A percentile compares a stretch with the other conserved stretches of the same genome.
Evolutionary conservation across 2,329 filamentous ascomycete genomes (phyloP).

Genomic region (Didymella segeticola): DNA sequence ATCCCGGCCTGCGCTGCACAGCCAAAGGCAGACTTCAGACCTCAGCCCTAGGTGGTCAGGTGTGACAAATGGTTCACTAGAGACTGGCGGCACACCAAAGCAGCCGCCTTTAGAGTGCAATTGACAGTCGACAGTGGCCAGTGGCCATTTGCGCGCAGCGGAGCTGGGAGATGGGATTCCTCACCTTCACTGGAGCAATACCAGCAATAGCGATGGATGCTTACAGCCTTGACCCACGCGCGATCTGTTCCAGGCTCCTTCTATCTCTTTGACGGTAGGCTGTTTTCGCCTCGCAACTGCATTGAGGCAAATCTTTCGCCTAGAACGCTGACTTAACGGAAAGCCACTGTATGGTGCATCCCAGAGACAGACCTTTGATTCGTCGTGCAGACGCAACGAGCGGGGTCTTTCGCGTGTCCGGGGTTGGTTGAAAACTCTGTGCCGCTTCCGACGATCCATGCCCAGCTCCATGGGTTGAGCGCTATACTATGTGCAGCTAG

Average conservation of each 20-base stretch:
- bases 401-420: constrained; percentile 29
- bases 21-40: constrained; percentile 3
- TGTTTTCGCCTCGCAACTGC: constrained; percentile 13
- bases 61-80: constrained; percentile 10
- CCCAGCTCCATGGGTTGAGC: constrained; percentile 28
- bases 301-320: constrained; percentile 21
- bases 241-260: constrained; percentile 18
- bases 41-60: not conserved
- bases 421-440: constrained; percentile 40
- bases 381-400: constrained; percentile 26
- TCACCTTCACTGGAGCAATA: constrained; percentile 23
- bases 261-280: constrained; percentile 10
- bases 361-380: constrained; percentile 18
- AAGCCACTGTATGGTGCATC: constrained; percentile 2
- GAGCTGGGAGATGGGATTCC: not conserved
- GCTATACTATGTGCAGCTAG: constrained; percentile 20
- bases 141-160: constrained; percentile 14
- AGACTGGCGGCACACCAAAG: constrained; percentile 3
- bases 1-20: constrained; percentile 9
- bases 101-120: not conserved
- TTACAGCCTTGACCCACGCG: constrained; percentile 19
- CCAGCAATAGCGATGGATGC: constrained; percentile 16
- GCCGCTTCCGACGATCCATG: constrained; percentile 35
- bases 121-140: not conserved
- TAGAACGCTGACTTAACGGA: constrained; percentile 20